phyloP scores from a whole-genome alignment of 2,329 filamentous ascomycete genomes.

The Penicillium sumatraense region DNA sequence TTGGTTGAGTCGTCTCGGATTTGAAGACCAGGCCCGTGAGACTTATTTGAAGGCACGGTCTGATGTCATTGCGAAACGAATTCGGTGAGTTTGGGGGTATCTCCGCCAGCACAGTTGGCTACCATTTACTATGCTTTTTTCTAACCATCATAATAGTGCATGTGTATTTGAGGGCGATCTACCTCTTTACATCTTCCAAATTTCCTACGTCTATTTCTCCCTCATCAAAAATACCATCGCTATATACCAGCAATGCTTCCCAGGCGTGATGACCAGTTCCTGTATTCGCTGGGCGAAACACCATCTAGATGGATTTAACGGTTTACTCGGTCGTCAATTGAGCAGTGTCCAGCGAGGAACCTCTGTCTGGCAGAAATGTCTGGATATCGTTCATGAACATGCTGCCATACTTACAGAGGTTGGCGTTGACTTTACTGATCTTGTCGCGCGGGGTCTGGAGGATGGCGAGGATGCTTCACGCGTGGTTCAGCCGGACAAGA shows the following conservation, averaged over 20 bases:
- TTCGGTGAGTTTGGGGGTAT: slow-evolving; percentile 70
- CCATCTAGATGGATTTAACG: slow-evolving; percentile 88
- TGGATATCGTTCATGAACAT: slow-evolving; percentile 80
- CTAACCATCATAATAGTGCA: slow-evolving; percentile 62
- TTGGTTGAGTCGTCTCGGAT: slow-evolving; percentile 86
- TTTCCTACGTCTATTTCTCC: slow-evolving; percentile 94
- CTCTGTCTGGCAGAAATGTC: slow-evolving; percentile 78
- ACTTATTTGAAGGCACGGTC: slow-evolving; percentile 82
- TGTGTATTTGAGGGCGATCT: slow-evolving; percentile 95
- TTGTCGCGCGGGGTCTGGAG: slow-evolving; percentile 67
- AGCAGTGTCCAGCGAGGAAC: slow-evolving; percentile 81
- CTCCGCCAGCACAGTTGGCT: background rate
- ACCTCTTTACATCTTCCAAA: slow-evolving; percentile 89
- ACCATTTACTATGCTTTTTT: background rate
- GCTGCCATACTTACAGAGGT: slow-evolving; percentile 80
- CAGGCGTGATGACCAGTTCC: slow-evolving; percentile 84
- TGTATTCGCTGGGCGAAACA: slow-evolving; percentile 99
- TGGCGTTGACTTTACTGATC: slow-evolving; percentile 83
- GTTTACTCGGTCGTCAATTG: slow-evolving; percentile 78
- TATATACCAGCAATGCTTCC: slow-evolving; percentile 86
- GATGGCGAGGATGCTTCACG: slow-evolving; percentile 28
- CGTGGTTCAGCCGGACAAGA: slow-evolving; percentile 19
- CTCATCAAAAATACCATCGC: slow-evolving; percentile 91
- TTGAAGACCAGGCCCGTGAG: slow-evolving; percentile 85
- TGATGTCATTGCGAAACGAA: slow-evolving; percentile 77